These are phyloP conservation scores for Huiozyma naganishii DNA, from an alignment of 805 yeast genomes.

Conservation along the genomic window DNA sequence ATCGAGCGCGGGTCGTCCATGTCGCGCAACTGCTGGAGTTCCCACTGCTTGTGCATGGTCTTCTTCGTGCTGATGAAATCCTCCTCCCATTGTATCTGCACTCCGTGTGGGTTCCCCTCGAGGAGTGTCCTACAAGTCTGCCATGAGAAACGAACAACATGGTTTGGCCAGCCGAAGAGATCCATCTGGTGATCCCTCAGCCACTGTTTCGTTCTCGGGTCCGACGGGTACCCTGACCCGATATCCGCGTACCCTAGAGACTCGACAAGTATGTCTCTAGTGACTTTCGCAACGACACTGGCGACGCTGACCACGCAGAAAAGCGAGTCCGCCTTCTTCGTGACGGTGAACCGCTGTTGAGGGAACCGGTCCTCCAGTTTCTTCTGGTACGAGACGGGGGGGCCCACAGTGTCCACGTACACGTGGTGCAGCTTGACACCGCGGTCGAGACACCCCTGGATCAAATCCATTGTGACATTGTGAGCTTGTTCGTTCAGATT, in stretches of 20 bases:
- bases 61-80: constrained; percentile 26
- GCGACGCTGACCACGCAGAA: constrained; percentile 93
- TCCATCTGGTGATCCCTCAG: constrained; percentile 49
- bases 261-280: constrained; percentile 55
- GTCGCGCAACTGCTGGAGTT: constrained; percentile 2
- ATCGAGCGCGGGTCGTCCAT: constrained; percentile 5
- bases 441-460: constrained; percentile 47
- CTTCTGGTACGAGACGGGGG: constrained; percentile 73
- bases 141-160: constrained; percentile 82
- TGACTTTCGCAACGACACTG: constrained; percentile 90
- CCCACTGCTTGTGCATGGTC: constrained; percentile 20
- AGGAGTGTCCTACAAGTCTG: constrained; percentile 77
- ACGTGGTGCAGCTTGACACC: constrained; percentile 62
- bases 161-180: constrained; percentile 76
- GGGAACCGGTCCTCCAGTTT: constrained; percentile 69
- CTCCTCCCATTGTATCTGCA: constrained; percentile 51
- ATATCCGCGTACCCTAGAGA: constrained; percentile 16
- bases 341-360: constrained; percentile 57
- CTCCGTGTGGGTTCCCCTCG: constrained; percentile 29
- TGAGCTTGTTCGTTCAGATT: constrained; percentile 95
- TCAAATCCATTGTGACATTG: constrained; percentile 77
- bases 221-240: constrained; percentile 95
- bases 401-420: constrained; percentile 94
- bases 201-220: constrained; percentile 80
- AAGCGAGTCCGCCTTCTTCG: constrained; percentile 89